Evolutionary conservation across 75 land plant genomes (phyloP).

Genomic region (Gnetum montanum): DNA sequence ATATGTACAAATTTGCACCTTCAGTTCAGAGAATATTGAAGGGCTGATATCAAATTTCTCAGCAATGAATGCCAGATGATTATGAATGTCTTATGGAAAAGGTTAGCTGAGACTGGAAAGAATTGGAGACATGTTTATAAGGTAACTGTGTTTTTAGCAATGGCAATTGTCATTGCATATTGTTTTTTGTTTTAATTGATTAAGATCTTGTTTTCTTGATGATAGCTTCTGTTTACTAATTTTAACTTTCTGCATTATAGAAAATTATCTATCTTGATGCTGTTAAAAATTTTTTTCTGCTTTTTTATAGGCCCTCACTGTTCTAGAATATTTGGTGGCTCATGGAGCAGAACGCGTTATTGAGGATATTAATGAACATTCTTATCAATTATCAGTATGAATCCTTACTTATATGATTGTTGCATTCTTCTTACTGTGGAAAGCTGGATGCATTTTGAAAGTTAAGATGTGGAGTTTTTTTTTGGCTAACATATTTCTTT

Average conservation of each 20-base stretch:
- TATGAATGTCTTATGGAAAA: constrained; percentile 67
- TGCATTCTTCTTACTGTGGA: neutral
- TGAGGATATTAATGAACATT: constrained; percentile 20
- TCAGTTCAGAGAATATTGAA: no score
- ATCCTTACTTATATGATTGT: neutral
- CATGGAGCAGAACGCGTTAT: constrained; percentile 27
- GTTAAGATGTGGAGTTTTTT: neutral
- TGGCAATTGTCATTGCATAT: neutral
- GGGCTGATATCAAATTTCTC: constrained; percentile 11
- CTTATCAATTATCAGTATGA: constrained; percentile 22
- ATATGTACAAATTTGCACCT: no score
- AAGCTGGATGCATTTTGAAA: neutral
- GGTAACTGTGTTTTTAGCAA: constrained; percentile 24
- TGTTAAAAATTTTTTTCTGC: no score
- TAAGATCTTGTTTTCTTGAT: no score
- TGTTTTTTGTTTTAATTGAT: neutral
- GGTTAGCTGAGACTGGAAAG: constrained; percentile 55
- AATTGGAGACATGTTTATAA: constrained; percentile 93
- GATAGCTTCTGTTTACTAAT: no score
- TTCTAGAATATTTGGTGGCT: constrained; percentile 46
- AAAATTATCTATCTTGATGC: no score
- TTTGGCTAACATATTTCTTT: no score
- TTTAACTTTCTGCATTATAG: no score
- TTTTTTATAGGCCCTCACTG: constrained; percentile 52
- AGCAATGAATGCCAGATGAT: constrained; percentile 78